Evolutionary conservation across 768 basidiomycete genomes (phyloP).

Genomic region (Agrocybe chaxingu): DNA sequence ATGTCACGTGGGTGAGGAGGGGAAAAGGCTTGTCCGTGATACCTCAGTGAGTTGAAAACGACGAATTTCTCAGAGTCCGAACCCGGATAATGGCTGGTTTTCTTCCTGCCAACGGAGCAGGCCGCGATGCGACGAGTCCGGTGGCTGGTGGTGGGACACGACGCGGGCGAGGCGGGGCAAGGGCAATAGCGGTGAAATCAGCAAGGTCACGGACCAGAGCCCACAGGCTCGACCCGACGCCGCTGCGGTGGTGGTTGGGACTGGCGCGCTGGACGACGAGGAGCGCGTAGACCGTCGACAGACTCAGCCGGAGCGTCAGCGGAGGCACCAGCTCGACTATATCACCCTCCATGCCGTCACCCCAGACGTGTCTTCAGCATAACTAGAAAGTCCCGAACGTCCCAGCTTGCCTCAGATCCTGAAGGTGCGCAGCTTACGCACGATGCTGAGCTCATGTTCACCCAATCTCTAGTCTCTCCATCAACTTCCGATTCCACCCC

Average conservation of each 20-base stretch:
- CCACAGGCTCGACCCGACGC: not conserved
- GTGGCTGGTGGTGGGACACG: not conserved
- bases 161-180: not conserved
- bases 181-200: not conserved
- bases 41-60: conserved; percentile 11
- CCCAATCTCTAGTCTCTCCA: conserved; percentile 2
- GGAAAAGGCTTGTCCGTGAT: conserved; percentile 6
- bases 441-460: conserved; percentile 4
- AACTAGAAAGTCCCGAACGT: conserved; percentile 48
- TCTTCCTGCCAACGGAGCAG: not conserved
- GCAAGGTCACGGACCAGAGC: not conserved
- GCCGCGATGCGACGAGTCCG: not conserved
- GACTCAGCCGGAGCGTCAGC: conserved; percentile 57
- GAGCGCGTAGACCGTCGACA: conserved; percentile 35
- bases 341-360: conserved; percentile 31
- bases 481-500: conserved; percentile 27
- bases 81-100: conserved; percentile 3
- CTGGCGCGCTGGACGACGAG: not conserved
- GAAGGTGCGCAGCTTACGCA: conserved; percentile 19
- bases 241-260: not conserved
- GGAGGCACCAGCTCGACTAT: conserved; percentile 31
- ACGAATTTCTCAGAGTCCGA: conserved; percentile 15
- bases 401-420: conserved; percentile 34
- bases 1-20: conserved; percentile 10
- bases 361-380: conserved; percentile 56